Base-by-base conservation (phyloP, 2,329 filamentous ascomycete genomes). In the Arthrobotrys sinensis region DNA sequence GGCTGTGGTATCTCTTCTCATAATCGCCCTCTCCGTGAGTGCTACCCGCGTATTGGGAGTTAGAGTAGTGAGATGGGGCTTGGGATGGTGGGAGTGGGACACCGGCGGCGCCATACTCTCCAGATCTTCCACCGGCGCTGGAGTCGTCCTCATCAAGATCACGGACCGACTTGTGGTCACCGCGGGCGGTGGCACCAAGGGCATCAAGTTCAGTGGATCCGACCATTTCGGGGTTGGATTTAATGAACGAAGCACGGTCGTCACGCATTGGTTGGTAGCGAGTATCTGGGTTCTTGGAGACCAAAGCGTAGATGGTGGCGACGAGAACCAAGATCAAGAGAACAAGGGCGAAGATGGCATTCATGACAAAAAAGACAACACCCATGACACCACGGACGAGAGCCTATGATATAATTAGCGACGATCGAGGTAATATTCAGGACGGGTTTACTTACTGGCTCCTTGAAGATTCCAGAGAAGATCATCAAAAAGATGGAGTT, bases 261-360 rank as follows among this genome's bases (percentile, higher is more conserved):
- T 98, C 95, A 68, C 92, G 92, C 94, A 98, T 97, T 82, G 93
- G 94, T 85, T 97, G 93, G 85, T 98, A 98, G 79, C 94, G 91
- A 48, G 92, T 93, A 83, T 98, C 95, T 21, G 95, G 95, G 85
- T 97, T 96, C 88, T 96, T 96, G 79, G 93, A 93, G 84, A 93
- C 90, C 83, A 97, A 90, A 55, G 93, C 92, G 81, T 95, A 93
- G 85, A 88, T 86, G 3, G 92, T 93, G 7, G 91, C 90, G 81
- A 93, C 88, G 65, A 95, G 88, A 63, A 97, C 90, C 86, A 97
- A 90, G 82, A 97, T 87, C 80, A 97, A 87, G 36, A 97, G 88
- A 52, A 97, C 90, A 65, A 95, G 86, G 0, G 94, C 90, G 83
- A 97, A 96, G 65, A 90, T 89, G 10, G 93, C 93, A 83, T 97